These are phyloP conservation scores for Candida maesae DNA, from an alignment of 805 yeast genomes.

Conservation along the genomic window DNA sequence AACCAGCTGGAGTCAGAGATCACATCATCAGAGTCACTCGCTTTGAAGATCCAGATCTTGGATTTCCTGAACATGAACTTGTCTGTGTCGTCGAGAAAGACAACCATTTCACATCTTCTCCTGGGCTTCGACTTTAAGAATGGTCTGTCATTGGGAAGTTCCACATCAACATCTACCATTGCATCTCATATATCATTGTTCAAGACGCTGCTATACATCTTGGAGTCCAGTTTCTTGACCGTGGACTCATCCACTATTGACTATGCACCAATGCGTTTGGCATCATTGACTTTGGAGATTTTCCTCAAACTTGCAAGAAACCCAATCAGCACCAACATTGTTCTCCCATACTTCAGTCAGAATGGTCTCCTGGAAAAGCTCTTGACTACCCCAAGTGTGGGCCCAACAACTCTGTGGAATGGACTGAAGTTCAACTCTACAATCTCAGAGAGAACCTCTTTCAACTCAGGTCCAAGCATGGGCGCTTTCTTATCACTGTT, in stretches of 20 bases:
- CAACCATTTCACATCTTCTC: constrained; percentile 67
- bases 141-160: constrained; percentile 46
- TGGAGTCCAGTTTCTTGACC: constrained; percentile 44
- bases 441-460: constrained; percentile 28
- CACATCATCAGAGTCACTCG: constrained; percentile 36
- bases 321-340: constrained; percentile 46
- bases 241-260: constrained; percentile 40
- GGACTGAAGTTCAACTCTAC: constrained; percentile 42
- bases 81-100: constrained; percentile 35
- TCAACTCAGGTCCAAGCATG: constrained; percentile 33
- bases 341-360: constrained; percentile 52
- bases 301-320: constrained; percentile 59
- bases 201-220: constrained; percentile 45
- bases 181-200: constrained; percentile 53
- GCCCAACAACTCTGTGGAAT: constrained; percentile 53
- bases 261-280: constrained; percentile 55
- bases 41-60: constrained; percentile 54
- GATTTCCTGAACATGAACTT: constrained; percentile 53
- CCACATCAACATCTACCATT: constrained; percentile 45
- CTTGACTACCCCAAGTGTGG: constrained; percentile 49
- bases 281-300: constrained; percentile 56
- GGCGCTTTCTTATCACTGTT: constrained; percentile 61
- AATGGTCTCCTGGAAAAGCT: constrained; percentile 48
- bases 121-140: constrained; percentile 65
- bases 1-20: constrained; percentile 56